Conservation (phyloP, 306 rosid genomes). For the Cicer yamashitae region DNA sequence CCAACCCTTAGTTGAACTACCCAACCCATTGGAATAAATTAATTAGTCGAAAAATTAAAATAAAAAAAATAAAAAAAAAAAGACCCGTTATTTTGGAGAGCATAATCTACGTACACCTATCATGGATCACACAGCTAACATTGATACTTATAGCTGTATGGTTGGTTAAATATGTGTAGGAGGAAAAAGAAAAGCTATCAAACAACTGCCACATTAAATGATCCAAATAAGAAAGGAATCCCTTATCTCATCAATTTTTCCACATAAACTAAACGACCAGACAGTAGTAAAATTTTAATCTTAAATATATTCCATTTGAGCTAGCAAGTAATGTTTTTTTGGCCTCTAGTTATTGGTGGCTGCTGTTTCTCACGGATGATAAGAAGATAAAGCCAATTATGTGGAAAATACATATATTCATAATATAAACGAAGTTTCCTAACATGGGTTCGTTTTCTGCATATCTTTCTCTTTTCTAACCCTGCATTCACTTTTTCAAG, state of each 20-base stretch:
- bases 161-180: constrained; percentile 3
- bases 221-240: constrained; percentile 8
- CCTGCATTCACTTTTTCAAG: neutral
- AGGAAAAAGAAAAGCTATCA: neutral
- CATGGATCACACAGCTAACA: neutral
- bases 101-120: neutral
- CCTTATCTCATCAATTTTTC: constrained; percentile 2
- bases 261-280: neutral
- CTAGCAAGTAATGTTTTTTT: constrained; percentile 47
- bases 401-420: constrained; percentile 37
- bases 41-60: too few species aligned
- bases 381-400: constrained; percentile 56
- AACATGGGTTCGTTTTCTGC: constrained; percentile 33
- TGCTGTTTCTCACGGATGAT: constrained; percentile 52
- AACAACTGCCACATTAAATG: constrained; percentile 32
- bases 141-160: constrained; percentile 5
- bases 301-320: neutral
- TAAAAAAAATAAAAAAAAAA: too few species aligned
- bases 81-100: too few species aligned
- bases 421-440: constrained; percentile 41
- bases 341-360: constrained; percentile 86
- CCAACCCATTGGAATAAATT: too few species aligned
- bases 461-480: constrained; percentile 36
- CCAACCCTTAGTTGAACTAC: too few species aligned
- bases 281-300: constrained; percentile 6